Conservation (phyloP, 202 grass and related monocot species). For the Hordeum pubiflorum region DNA sequence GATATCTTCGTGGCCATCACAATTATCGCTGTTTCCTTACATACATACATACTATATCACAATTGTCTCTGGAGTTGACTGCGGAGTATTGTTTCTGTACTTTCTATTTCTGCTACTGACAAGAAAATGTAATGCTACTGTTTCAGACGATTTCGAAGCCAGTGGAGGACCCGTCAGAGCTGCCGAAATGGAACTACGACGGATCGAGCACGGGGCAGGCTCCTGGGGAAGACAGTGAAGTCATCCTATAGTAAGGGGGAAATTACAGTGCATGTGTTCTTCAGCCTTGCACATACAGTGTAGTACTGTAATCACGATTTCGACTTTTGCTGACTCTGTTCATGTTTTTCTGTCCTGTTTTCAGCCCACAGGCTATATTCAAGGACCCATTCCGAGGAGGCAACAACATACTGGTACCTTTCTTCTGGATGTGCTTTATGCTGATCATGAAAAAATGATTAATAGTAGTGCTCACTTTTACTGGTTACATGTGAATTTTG, state of each 20-base stretch:
- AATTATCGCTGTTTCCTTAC: not conserved
- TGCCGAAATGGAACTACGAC: conserved; percentile 97
- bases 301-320: not conserved
- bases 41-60: not conserved
- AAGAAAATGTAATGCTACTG: not conserved
- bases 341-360: conserved; percentile 2
- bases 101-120: not conserved
- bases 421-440: not conserved
- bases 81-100: not conserved
- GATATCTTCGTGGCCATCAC: not conserved
- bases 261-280: not conserved
- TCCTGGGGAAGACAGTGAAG: conserved; percentile 97
- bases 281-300: not conserved
- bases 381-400: conserved; percentile 97
- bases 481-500: not conserved
- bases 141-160: conserved; percentile 68
- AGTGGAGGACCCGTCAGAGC: conserved; percentile 80
- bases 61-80: not conserved
- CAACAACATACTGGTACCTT: conserved; percentile 87
- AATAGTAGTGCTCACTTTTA: not conserved
- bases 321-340: not conserved
- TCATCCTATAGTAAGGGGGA: conserved; percentile 87
- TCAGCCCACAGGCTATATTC: conserved; percentile 91
- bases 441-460: not conserved
- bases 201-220: conserved; percentile 98